These are phyloP conservation scores for Cordia subcordata DNA, from an alignment of 257 asterid genomes.

Conservation along the genomic window DNA sequence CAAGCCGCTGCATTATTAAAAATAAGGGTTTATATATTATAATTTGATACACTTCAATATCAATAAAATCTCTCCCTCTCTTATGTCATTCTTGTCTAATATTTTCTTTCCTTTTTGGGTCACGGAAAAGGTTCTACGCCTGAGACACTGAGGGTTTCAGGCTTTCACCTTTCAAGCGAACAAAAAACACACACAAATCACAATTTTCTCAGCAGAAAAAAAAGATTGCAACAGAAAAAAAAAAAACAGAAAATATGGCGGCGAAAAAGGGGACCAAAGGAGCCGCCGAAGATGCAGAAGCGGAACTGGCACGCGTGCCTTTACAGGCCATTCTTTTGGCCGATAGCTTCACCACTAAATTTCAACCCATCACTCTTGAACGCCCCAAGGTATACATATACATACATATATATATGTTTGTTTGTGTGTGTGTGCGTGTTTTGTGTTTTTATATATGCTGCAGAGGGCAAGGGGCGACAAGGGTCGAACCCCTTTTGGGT, in stretches of 20 bases:
- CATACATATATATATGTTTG: background rate
- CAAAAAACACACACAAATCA: background rate
- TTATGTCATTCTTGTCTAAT: no score
- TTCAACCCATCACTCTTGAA: constrained; percentile 95
- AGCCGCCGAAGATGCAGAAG: constrained; percentile 54
- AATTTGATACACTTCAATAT: no score
- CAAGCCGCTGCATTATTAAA: no score
- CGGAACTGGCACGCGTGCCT: constrained; percentile 67
- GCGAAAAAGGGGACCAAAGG: constrained; percentile 61
- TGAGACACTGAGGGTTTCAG: constrained; percentile 12
- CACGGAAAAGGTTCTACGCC: background rate
- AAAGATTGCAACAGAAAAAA: background rate
- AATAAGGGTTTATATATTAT: no score
- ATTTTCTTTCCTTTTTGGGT: no score
- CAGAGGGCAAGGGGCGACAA: no score
- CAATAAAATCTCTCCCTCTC: no score
- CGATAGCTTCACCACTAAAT: constrained; percentile 89
- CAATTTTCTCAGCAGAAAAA: background rate
- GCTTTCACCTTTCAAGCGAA: background rate
- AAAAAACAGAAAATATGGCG: constrained; percentile 66
- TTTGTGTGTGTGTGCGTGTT: no score
- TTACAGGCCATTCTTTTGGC: constrained; percentile 89
- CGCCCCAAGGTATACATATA: constrained; percentile 67
- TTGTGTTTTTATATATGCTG: no score
- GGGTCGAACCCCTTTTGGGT: no score